Conservation (phyloP, 805 yeast genomes). For the Candida berthetii region DNA sequence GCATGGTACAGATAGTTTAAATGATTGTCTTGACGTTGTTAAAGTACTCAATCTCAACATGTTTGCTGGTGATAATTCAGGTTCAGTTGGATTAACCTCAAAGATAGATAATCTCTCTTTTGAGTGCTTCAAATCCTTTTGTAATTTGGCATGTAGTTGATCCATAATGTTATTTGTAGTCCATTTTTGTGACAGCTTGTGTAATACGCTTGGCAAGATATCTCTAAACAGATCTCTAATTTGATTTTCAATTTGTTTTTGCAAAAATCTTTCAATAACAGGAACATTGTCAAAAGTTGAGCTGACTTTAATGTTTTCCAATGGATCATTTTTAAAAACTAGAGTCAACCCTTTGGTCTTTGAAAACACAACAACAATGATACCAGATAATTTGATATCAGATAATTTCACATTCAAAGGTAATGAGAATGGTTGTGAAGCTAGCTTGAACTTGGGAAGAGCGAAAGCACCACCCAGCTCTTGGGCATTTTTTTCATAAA, state of each 20-base stretch:
- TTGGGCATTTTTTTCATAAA: conserved; percentile 34
- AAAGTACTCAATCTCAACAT: conserved; percentile 63
- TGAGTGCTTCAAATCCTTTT: conserved; percentile 13
- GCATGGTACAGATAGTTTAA: conserved; percentile 60
- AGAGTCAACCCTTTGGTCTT: conserved; percentile 79
- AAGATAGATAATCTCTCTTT: conserved; percentile 33
- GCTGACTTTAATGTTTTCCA: conserved; percentile 74
- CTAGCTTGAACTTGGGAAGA: conserved; percentile 59
- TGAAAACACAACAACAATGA: conserved; percentile 78
- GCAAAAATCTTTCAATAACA: conserved; percentile 77
- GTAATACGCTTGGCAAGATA: conserved; percentile 74
- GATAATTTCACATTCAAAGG: conserved; percentile 75
- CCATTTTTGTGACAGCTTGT: conserved; percentile 67
- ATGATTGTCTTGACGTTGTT: conserved; percentile 71
- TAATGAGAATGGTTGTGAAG: conserved; percentile 63
- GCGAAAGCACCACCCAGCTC: conserved; percentile 41
- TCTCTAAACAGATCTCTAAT: conserved; percentile 78
- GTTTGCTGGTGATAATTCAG: conserved; percentile 61
- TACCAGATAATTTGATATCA: conserved; percentile 68
- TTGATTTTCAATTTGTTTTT: conserved; percentile 76
- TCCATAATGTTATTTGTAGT: conserved; percentile 31
- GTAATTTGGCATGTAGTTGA: conserved; percentile 17
- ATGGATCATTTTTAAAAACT: conserved; percentile 85
- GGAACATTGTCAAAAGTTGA: conserved; percentile 85
- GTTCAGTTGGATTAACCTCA: conserved; percentile 50